A percentile compares a stretch with the other conserved stretches of the same genome.
phyloP scores from a whole-genome alignment of 2,329 filamentous ascomycete genomes.

The Dactylellina leptospora region DNA sequence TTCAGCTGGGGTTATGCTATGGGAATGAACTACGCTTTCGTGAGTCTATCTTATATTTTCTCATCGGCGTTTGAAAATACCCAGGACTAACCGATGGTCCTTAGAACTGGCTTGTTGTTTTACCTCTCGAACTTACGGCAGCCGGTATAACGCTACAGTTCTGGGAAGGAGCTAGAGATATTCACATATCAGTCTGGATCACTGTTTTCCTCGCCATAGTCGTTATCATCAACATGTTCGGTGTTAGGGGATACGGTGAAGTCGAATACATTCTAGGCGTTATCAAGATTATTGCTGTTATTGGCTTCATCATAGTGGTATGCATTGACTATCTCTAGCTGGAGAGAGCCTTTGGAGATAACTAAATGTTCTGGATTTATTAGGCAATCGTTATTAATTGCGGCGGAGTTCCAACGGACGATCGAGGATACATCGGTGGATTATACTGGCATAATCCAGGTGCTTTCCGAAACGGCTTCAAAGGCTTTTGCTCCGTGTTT shows the following conservation, averaged over 20 bases:
- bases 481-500: constrained; percentile 68
- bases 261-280: constrained; percentile 57
- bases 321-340: no score
- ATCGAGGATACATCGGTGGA: constrained; percentile 56
- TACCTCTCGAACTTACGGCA: constrained; percentile 69
- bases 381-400: constrained; percentile 64
- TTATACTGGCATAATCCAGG: constrained; percentile 62
- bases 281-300: constrained; percentile 56
- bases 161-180: constrained; percentile 40
- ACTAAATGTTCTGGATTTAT: no score
- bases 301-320: constrained; percentile 56
- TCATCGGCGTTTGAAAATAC: constrained; percentile 55
- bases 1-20: constrained; percentile 63
- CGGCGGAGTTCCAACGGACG: constrained; percentile 66
- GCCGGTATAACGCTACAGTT: constrained; percentile 59
- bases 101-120: constrained; percentile 63
- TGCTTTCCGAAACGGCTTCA: constrained; percentile 64
- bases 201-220: constrained; percentile 54
- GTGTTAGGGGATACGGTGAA: constrained; percentile 57
- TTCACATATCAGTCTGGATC: constrained; percentile 53
- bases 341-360: no score
- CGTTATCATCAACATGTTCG: constrained; percentile 56
- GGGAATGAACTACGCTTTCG: constrained; percentile 66
- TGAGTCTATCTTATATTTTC: not conserved
- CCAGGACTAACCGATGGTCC: not conserved